These are phyloP conservation scores for Apiospora saccharicola DNA, from an alignment of 2,329 filamentous ascomycete genomes.

Conservation along the genomic window DNA sequence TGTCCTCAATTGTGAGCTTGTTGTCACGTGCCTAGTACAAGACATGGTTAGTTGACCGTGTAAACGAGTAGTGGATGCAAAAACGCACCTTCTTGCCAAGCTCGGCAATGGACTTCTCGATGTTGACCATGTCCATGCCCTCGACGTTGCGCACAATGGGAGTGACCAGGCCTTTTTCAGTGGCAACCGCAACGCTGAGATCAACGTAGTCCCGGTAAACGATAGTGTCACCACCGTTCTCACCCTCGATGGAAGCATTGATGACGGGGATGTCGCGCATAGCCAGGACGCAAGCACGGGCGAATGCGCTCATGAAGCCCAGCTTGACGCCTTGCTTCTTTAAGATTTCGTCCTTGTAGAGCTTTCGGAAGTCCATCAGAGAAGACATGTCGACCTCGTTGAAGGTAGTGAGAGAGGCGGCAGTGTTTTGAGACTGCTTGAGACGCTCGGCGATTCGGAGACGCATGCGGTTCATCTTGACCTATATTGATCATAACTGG, in stretches of 20 bases:
- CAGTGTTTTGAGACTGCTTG: constrained; percentile 99
- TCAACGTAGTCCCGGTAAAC: constrained; percentile 99
- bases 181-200: constrained; percentile 95
- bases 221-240: constrained; percentile 94
- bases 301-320: constrained; percentile 99
- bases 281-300: constrained; percentile 85
- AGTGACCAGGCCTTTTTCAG: constrained; percentile 96
- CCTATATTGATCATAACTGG: constrained; percentile 56
- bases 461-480: constrained; percentile 99
- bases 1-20: constrained; percentile 98
- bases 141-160: constrained; percentile 96
- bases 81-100: constrained; percentile 86
- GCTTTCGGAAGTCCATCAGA: constrained; percentile 94
- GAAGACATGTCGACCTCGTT: constrained; percentile 99
- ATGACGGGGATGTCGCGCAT: constrained; percentile 95
- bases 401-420: constrained; percentile 96
- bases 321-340: constrained; percentile 98
- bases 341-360: constrained; percentile 95
- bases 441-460: constrained; percentile 95
- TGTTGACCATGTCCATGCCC: constrained; percentile 83
- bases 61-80: neutral
- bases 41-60: neutral
- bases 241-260: constrained; percentile 96
- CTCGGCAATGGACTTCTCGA: constrained; percentile 91
- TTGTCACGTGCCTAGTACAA: constrained; percentile 79